A percentile compares a stretch with the other conserved stretches of the same genome.
These are phyloP conservation scores for Magnolia changhungtana DNA, from an alignment of 164 flowering plant species.

Conservation along the genomic window DNA sequence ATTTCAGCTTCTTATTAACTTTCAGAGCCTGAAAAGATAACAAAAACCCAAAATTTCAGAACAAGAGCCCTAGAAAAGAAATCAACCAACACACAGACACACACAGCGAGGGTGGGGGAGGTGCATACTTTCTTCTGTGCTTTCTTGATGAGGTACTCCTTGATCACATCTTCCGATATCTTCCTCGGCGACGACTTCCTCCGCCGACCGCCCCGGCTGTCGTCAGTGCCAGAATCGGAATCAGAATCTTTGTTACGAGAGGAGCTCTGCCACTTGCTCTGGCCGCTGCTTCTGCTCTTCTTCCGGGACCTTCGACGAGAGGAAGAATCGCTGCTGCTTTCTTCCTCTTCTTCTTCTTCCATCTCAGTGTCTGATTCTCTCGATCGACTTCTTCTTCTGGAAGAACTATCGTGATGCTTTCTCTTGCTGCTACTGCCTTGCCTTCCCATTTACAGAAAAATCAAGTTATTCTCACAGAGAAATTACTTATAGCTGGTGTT, in stretches of 20 bases:
- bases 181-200: slow-evolving; percentile 33
- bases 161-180: slow-evolving; percentile 64
- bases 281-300: slow-evolving; percentile 3
- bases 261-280: background rate
- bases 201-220: slow-evolving; percentile 15
- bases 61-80: slow-evolving; percentile 9
- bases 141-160: slow-evolving; percentile 64
- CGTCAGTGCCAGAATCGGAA: slow-evolving; percentile 14
- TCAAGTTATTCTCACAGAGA: too few species aligned
- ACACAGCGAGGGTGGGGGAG: too few species aligned
- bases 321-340: background rate
- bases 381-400: background rate
- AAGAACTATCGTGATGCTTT: background rate
- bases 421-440: background rate
- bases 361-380: background rate
- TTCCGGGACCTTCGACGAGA: background rate
- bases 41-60: background rate
- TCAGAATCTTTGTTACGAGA: background rate
- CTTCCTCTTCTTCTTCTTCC: background rate
- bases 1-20: slow-evolving; percentile 75
- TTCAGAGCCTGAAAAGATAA: slow-evolving; percentile 45
- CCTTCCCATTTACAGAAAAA: background rate
- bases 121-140: slow-evolving; percentile 69
- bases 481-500: too few species aligned
- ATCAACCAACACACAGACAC: background rate